Percentiles rank a stretch among this genome's conserved stretches.
Conservation (phyloP, 2,329 filamentous ascomycete genomes). For the Aplosporella prunicola region DNA sequence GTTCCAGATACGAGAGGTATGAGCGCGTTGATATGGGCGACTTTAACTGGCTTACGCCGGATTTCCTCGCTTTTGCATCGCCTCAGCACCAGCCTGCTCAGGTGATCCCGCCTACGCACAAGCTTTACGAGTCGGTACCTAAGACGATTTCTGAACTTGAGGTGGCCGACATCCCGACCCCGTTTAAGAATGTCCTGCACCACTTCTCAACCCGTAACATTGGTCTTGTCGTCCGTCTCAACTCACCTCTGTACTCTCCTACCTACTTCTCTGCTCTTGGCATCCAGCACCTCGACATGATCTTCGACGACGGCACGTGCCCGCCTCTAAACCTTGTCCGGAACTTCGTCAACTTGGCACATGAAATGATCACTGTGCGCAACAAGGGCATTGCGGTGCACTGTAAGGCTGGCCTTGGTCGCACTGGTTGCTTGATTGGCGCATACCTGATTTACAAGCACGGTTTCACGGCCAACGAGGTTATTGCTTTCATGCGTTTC, state of each 20-base stretch:
- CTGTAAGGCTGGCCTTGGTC: constrained; percentile 93
- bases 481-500: constrained; percentile 97
- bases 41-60: constrained; percentile 97
- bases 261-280: constrained; percentile 95
- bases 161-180: constrained; percentile 60
- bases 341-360: constrained; percentile 89
- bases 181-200: constrained; percentile 90
- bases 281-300: constrained; percentile 97
- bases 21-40: constrained; percentile 97
- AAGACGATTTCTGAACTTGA: constrained; percentile 65
- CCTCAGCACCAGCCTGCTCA: constrained; percentile 73
- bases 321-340: constrained; percentile 80
- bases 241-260: constrained; percentile 90
- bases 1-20: constrained; percentile 71
- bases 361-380: constrained; percentile 84
- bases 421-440: constrained; percentile 92
- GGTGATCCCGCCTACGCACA: constrained; percentile 62
- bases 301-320: constrained; percentile 97
- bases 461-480: constrained; percentile 93
- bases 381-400: constrained; percentile 94
- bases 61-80: constrained; percentile 93
- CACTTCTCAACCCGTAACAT: constrained; percentile 86
- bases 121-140: constrained; percentile 65
- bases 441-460: constrained; percentile 96
- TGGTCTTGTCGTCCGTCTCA: constrained; percentile 86